Evolutionary conservation across 2,329 filamentous ascomycete species (phyloP), one percentile per base, ranked within the genome.

Genomic region (Raffaelea albimanens): DNA sequence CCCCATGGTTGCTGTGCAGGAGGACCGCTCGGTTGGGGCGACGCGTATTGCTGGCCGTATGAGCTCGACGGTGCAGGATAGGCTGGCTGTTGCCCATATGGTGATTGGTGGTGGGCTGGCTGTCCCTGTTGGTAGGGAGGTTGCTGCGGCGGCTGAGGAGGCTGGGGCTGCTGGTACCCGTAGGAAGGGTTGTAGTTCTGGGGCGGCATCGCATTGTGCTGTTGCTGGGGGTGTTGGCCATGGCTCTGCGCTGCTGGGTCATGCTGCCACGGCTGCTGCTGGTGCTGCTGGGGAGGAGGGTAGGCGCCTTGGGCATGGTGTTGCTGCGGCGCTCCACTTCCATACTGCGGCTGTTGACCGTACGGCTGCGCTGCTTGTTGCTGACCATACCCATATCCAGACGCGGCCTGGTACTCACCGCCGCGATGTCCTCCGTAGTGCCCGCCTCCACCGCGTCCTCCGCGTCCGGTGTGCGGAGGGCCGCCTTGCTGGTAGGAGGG

Each of bases 111-210:
- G 20, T 53, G 50, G n/a, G 45, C 39, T 33, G 48, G 41, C 44
- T 61, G 65, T 53, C 68, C 65, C 55, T 60, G 64, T 42, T 62
- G 62, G 33, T 63, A 64, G 49, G 80, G 78, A 38, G 72, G 71
- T 36, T 75, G 70, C 25, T 29, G 25, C 7, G 25, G 25, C 13
- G 7, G 25, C 13, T 80, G 78, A 38, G 72, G 71, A 36, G 75
- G 70, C 25, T 29, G 25, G 25, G 25, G 25, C 13, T 29, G 25
- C 13, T 80, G 78, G 39, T 72, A 71, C 36, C 75, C 70, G 57
- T 78, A 81, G 60, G 75, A 78, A 31, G 75, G 75, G 53, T 79
- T 76, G 56, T 80, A 80, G 56, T 75, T 76, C 51, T 71, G 66
- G 29, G 72, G 63, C 44, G 75, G 68, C 31, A 80, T 62, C 38